Percentiles rank a stretch among this genome's conserved stretches.
These are phyloP conservation scores for Mrakia frigida DNA, from an alignment of 768 basidiomycete genomes.

Conservation along the genomic window DNA sequence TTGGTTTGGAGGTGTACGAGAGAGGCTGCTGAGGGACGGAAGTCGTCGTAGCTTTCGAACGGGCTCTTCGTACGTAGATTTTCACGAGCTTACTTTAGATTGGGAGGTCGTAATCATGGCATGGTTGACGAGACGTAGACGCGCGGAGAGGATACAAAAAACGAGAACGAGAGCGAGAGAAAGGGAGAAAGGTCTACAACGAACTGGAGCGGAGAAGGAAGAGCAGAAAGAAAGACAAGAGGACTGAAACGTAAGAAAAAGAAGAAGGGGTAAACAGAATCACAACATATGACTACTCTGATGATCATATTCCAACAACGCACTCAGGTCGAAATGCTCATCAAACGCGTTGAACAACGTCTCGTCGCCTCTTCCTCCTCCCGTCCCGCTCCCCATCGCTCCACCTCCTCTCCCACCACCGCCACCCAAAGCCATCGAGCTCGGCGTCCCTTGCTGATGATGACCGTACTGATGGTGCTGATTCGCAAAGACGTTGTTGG, in stretches of 20 bases:
- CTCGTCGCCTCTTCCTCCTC: background rate
- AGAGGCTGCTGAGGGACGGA: too few relatives aligned
- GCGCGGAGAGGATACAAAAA: background rate
- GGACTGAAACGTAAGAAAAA: too few relatives aligned
- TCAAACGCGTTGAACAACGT: background rate
- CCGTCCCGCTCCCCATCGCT: background rate
- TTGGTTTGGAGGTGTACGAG: conserved; percentile 19
- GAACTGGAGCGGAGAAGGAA: background rate
- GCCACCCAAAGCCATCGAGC: background rate
- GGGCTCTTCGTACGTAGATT: too few relatives aligned
- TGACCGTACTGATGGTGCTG: background rate
- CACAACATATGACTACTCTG: background rate
- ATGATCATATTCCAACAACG: conserved; percentile 10
- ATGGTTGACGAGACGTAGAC: background rate
- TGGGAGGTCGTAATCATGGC: too few relatives aligned
- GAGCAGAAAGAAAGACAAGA: background rate
- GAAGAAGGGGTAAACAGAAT: background rate
- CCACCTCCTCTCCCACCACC: background rate
- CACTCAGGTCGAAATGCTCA: conserved; percentile 10
- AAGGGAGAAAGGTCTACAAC: background rate
- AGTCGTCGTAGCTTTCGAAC: too few relatives aligned
- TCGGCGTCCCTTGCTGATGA: background rate
- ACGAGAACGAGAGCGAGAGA: background rate
- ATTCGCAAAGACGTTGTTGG: background rate
- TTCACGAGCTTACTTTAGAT: too few relatives aligned